Conservation (phyloP, 148 eudicot species). For the Vaccinium macrocarpon region DNA sequence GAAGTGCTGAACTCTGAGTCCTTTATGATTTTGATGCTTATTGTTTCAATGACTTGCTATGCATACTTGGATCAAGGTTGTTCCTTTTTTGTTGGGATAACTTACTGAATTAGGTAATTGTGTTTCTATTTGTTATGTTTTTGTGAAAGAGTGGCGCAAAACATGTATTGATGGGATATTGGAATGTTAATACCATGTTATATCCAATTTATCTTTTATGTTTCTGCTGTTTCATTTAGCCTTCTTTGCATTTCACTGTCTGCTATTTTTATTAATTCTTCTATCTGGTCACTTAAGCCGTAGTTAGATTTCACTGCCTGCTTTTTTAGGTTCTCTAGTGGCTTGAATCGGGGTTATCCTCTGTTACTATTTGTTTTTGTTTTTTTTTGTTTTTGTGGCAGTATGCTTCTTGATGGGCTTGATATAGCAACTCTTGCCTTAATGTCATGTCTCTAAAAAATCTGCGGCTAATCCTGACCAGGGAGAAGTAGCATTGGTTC, state of each 20-base stretch:
- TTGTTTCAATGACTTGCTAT: slow-evolving; percentile 2
- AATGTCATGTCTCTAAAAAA: not conserved
- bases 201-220: not conserved
- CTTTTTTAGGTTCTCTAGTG: not conserved
- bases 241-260: not conserved
- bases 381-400: not conserved
- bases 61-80: not conserved
- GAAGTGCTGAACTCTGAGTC: slow-evolving; percentile 17
- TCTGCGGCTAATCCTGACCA: not conserved
- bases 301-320: not conserved
- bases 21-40: slow-evolving; percentile 9
- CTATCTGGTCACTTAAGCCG: not conserved
- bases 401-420: not conserved
- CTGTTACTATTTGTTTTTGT: not conserved
- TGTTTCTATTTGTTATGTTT: slow-evolving; percentile 4
- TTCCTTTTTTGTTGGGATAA: not conserved
- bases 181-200: not conserved
- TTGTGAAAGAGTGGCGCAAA: not conserved
- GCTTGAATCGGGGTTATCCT: not conserved
- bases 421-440: not conserved
- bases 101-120: not conserved
- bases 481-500: not conserved
- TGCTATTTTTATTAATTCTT: not conserved
- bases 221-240: not conserved
- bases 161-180: not conserved